Percentiles rank a stretch among this genome's conserved stretches.
Conservation (phyloP, 2,329 filamentous ascomycete genomes). For the Phyllosticta citribraziliensis region DNA sequence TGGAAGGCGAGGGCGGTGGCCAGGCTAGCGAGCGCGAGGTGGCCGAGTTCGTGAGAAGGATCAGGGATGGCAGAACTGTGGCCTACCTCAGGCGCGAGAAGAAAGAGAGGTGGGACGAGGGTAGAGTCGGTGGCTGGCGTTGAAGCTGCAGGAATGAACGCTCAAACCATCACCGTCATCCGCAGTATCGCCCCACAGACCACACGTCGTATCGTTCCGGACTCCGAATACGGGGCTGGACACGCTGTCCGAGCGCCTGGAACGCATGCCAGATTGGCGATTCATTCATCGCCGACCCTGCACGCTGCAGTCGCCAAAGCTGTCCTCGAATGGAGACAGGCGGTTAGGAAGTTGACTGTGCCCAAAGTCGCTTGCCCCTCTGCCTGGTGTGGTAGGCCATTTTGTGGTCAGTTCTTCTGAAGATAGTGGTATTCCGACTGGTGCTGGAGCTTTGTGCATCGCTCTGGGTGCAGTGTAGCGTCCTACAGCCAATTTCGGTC, state of each 20-base stretch:
- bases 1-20: conserved; percentile 49
- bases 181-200: neutral
- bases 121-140: conserved; percentile 87
- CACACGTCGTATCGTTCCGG: neutral
- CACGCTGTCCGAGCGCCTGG: neutral
- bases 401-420: too few species aligned
- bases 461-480: neutral
- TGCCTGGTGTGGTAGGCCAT: neutral
- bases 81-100: conserved; percentile 75
- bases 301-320: neutral
- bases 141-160: neutral
- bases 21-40: conserved; percentile 70
- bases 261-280: neutral
- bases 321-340: neutral
- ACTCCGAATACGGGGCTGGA: neutral
- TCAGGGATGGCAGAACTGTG: conserved; percentile 69
- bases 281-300: neutral
- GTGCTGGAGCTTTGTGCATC: neutral
- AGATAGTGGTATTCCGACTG: neutral
- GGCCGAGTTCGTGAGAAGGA: conserved; percentile 71
- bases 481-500: neutral
- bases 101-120: conserved; percentile 92
- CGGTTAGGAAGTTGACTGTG: neutral
- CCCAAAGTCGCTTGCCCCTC: neutral
- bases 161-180: neutral